phyloP scores from a whole-genome alignment of 2,329 filamentous ascomycete genomes.

The Penicillium fuscoglaucum region DNA sequence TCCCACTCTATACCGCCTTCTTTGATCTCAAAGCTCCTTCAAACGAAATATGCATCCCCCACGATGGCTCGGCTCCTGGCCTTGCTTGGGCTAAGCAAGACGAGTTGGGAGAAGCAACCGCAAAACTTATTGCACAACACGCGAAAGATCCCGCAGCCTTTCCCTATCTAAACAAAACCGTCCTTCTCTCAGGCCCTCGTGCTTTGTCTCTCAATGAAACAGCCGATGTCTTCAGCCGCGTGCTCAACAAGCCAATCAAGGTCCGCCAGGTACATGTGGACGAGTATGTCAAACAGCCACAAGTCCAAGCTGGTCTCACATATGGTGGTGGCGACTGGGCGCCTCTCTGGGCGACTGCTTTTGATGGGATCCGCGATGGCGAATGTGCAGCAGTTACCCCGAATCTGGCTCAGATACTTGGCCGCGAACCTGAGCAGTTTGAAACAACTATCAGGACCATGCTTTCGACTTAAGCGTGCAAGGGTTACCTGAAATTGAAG shows the following conservation, averaged over 20 bases:
- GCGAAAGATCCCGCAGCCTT: not conserved
- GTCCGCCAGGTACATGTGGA: not conserved
- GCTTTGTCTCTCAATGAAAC: not conserved
- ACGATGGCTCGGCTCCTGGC: not conserved
- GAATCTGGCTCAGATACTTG: not conserved
- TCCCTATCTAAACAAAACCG: not conserved
- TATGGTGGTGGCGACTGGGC: not conserved
- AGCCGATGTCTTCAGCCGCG: not conserved
- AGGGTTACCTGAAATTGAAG: not conserved
- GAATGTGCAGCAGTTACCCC: not conserved
- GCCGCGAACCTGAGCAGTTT: not conserved
- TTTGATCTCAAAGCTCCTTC: not conserved
- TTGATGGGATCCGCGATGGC: not conserved
- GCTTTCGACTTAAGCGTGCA: not conserved
- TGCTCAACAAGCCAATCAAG: not conserved
- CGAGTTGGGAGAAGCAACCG: not conserved
- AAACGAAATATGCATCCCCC: not conserved
- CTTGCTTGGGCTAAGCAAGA: not conserved
- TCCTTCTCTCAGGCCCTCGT: not conserved
- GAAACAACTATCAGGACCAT: not conserved
- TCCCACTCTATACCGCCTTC: not conserved
- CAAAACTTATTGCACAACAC: not conserved
- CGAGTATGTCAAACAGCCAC: not conserved
- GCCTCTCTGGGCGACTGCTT: not conserved
- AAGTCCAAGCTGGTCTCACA: not conserved